Evolutionary conservation across 164 flowering plant species (phyloP).

Genomic region (Vitis rotundifolia): DNA sequence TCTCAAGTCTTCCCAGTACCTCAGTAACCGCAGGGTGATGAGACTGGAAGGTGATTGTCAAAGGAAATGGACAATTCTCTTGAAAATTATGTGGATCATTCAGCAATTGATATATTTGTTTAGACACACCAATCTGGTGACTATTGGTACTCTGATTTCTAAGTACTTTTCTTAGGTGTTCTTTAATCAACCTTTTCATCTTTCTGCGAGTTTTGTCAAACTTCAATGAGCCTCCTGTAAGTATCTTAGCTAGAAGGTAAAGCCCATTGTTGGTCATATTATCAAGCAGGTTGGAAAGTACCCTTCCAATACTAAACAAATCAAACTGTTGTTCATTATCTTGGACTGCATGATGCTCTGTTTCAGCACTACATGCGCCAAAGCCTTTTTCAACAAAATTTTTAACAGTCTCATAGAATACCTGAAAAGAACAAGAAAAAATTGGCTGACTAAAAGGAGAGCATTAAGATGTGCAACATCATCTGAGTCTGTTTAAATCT

Average conservation of each 20-base stretch:
- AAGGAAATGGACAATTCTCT: slow-evolving; percentile 10
- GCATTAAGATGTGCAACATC: no score
- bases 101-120: slow-evolving; percentile 36
- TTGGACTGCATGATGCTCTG: slow-evolving; percentile 17
- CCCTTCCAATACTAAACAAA: slow-evolving; percentile 4
- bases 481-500: no score
- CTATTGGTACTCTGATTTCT: slow-evolving; percentile 7
- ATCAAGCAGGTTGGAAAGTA: slow-evolving; percentile 40
- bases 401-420: slow-evolving; percentile 51
- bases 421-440: slow-evolving; percentile 29
- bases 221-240: slow-evolving; percentile 34
- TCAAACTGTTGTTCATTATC: slow-evolving; percentile 25
- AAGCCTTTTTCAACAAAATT: slow-evolving; percentile 43
- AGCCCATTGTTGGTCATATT: slow-evolving; percentile 60
- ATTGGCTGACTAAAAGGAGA: no score
- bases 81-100: slow-evolving; percentile 44
- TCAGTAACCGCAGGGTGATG: slow-evolving; percentile 37
- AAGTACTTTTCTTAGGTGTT: slow-evolving; percentile 26
- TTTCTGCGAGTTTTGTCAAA: slow-evolving; percentile 55
- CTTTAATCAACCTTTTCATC: slow-evolving; percentile 49
- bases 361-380: slow-evolving; percentile 26
- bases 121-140: slow-evolving; percentile 6
- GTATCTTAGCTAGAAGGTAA: slow-evolving; percentile 39
- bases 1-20: slow-evolving; percentile 48
- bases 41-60: slow-evolving; percentile 21